Conservation (phyloP, 495 filamentous ascomycete species). For the Penicillium longicatenatum region DNA sequence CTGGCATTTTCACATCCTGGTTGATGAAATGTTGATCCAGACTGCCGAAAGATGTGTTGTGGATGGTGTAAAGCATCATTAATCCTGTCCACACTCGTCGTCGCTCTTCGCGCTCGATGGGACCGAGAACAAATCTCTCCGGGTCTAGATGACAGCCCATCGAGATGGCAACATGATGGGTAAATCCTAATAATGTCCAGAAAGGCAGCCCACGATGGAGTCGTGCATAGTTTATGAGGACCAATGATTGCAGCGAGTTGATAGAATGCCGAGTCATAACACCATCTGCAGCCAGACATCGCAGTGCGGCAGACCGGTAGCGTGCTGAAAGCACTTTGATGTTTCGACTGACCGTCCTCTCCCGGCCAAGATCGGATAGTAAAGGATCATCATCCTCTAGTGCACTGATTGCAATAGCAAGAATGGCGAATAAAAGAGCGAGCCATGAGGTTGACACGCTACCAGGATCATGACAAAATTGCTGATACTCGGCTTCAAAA, state of each 20-base stretch:
- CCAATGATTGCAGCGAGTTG: slow-evolving; percentile 48
- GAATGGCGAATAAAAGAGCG: slow-evolving; percentile 46
- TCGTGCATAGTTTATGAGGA: slow-evolving; percentile 48
- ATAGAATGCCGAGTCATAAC: slow-evolving; percentile 48
- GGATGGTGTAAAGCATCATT: slow-evolving; percentile 31
- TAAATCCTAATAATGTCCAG: slow-evolving; percentile 47
- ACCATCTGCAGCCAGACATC: slow-evolving; percentile 46
- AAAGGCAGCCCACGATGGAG: slow-evolving; percentile 42
- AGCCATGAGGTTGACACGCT: slow-evolving; percentile 46
- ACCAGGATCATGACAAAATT: slow-evolving; percentile 44
- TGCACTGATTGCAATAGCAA: slow-evolving; percentile 46
- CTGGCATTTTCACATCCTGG: slow-evolving; percentile 43
- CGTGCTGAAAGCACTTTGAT: slow-evolving; percentile 43
- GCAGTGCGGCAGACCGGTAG: slow-evolving; percentile 48
- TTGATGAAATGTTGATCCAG: slow-evolving; percentile 27
- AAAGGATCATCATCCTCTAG: slow-evolving; percentile 47
- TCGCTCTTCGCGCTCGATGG: slow-evolving; percentile 49
- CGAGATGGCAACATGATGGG: slow-evolving; percentile 49
- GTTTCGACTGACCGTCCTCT: slow-evolving; percentile 43
- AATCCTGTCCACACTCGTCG: slow-evolving; percentile 24
- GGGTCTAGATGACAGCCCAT: slow-evolving; percentile 53
- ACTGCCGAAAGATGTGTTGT: slow-evolving; percentile 41
- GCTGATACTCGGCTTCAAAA: slow-evolving; percentile 49
- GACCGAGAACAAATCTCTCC: slow-evolving; percentile 40
- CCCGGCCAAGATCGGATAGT: slow-evolving; percentile 43